A percentile compares a stretch with the other conserved stretches of the same genome.
phyloP scores from a whole-genome alignment of 352 stramenopile genomes.

The Pythium angustatum region DNA sequence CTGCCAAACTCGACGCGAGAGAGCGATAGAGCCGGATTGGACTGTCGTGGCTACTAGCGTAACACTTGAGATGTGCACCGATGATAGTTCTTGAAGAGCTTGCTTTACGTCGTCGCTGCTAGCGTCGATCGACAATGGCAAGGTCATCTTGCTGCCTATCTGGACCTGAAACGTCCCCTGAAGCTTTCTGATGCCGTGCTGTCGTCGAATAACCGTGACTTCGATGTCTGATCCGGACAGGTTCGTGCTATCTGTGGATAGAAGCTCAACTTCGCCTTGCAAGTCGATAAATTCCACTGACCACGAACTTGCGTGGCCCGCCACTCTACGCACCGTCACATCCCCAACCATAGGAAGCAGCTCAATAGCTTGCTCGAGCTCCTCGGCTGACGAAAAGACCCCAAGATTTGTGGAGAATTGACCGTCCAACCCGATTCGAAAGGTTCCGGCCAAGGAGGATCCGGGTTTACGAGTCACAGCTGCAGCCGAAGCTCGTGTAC shows the following conservation, averaged over 20 bases:
- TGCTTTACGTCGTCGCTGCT: neutral
- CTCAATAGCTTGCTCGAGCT: slow-evolving; percentile 32
- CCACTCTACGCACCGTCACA: slow-evolving; percentile 21
- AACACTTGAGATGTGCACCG: neutral
- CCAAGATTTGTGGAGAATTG: slow-evolving; percentile 25
- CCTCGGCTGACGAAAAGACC: slow-evolving; percentile 15
- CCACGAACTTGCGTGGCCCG: slow-evolving; percentile 22
- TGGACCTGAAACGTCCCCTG: slow-evolving; percentile 1
- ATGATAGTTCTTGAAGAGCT: neutral
- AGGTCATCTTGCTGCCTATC: neutral
- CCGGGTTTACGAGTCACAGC: slow-evolving; percentile 19
- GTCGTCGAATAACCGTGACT: slow-evolving; percentile 9
- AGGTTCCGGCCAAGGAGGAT: slow-evolving; percentile 28
- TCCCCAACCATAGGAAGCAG: slow-evolving; percentile 19
- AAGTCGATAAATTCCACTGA: slow-evolving; percentile 31
- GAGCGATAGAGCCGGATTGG: neutral
- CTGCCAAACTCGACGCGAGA: slow-evolving; percentile 3
- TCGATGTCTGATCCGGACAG: slow-evolving; percentile 18
- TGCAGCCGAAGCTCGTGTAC: slow-evolving; percentile 14
- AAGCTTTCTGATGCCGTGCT: slow-evolving; percentile 16
- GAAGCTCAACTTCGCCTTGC: slow-evolving; percentile 16
- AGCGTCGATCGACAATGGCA: neutral
- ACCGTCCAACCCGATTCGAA: slow-evolving; percentile 31
- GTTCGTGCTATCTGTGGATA: slow-evolving; percentile 19
- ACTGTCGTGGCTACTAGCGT: neutral